phyloP scores from a whole-genome alignment of 108 stramenopile species.

The Cylindrotheca fusiformis region DNA sequence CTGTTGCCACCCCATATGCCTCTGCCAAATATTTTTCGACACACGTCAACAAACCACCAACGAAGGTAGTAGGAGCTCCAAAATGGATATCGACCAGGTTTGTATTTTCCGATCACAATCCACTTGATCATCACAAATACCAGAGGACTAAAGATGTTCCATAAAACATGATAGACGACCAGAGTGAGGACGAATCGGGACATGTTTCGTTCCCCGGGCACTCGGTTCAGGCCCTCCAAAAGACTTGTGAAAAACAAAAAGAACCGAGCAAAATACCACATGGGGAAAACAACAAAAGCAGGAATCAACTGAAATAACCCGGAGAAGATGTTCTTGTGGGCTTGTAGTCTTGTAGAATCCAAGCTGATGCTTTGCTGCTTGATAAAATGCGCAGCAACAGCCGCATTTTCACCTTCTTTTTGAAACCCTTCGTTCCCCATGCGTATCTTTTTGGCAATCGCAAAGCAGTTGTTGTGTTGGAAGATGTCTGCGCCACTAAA shows the following conservation, averaged over 20 bases:
- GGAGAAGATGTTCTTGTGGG: slow-evolving; percentile 13
- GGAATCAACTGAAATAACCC: slow-evolving; percentile 43
- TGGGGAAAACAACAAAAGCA: slow-evolving; percentile 35
- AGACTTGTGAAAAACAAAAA: slow-evolving; percentile 48
- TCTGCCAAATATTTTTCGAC: slow-evolving; percentile 40
- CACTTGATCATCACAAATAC: slow-evolving; percentile 53
- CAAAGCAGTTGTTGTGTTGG: slow-evolving; percentile 37
- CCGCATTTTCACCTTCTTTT: not conserved
- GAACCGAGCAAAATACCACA: slow-evolving; percentile 47
- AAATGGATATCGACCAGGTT: slow-evolving; percentile 42
- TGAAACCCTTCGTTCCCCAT: slow-evolving; percentile 8
- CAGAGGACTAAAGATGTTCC: slow-evolving; percentile 48
- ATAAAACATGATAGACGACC: slow-evolving; percentile 40
- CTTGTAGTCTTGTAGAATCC: slow-evolving; percentile 11
- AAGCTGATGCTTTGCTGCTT: slow-evolving; percentile 31
- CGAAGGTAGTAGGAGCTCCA: slow-evolving; percentile 58
- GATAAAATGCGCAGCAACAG: not conserved
- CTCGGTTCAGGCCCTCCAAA: slow-evolving; percentile 21
- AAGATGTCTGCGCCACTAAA: slow-evolving; percentile 59
- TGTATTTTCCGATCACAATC: slow-evolving; percentile 56
- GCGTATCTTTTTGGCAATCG: slow-evolving; percentile 39
- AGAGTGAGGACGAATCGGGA: slow-evolving; percentile 38
- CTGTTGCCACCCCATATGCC: slow-evolving; percentile 44
- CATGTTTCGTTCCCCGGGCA: slow-evolving; percentile 31
- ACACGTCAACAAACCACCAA: slow-evolving; percentile 68